Base-by-base conservation (phyloP, 2,329 filamentous ascomycete species). In the Fusarium abutilonis region DNA sequence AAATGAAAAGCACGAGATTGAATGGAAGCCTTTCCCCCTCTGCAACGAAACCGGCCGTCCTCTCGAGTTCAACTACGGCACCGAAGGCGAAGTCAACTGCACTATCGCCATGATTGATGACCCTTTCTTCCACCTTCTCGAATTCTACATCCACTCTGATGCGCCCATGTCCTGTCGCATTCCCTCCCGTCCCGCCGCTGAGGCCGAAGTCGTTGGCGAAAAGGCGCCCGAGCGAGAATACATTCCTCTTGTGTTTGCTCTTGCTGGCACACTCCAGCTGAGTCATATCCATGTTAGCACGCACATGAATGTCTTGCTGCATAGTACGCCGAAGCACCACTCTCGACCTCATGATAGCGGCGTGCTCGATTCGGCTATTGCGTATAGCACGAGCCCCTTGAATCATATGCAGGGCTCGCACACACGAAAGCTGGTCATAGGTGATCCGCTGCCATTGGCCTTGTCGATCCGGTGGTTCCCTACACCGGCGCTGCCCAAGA, bases 111-210 rank as follows among this genome's bases (percentile, higher is more conserved):
- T 91, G 77, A 83, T 94, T 70, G 83, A 85, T 70, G 91, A 94
- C 74, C 85, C 89, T 36, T 89, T 93, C 82, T 95, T 92, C 82
- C 91, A 95, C 78, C 85, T 94, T 47, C 89, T 94, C 79, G 91
- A 98, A 79, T 98, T 97, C 83, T 98, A 98, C 83, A 89, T 98
- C 75, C 95, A 98, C 83, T 93, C 90, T 80, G 95, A 99, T 78
- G 93, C 93, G 15, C 95, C 95, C 9, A 83, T 98, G 45, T 88
- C 92, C 51, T 99, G 95, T 77, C 93, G 95, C 48, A 86, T 98
- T 13, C 92, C 94, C 26, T 86, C 92, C 0, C 88, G 89, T 8
- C 94, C 94, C 0, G 74, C 83, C 11, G 77, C 79, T 8, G 80
- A 85, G 63, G 76, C 86, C 64, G 81, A 86, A 70, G 76, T 82